These are phyloP conservation scores for Lonicera japonica DNA, from an alignment of 129 eudicot genomes.

Conservation along the genomic window DNA sequence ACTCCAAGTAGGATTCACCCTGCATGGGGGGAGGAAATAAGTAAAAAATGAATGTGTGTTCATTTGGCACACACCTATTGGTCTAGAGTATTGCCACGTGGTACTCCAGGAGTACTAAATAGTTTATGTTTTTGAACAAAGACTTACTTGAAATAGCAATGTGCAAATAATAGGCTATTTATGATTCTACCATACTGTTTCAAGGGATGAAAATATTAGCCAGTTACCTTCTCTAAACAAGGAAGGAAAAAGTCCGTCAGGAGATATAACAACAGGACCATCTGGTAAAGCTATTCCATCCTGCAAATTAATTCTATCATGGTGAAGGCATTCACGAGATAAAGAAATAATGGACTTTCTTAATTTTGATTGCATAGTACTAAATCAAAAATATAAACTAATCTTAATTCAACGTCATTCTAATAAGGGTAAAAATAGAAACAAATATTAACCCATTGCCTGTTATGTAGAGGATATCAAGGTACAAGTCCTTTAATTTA, in stretches of 20 bases:
- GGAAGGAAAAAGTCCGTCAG: conserved; percentile 98
- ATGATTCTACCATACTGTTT: no score
- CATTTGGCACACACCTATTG: no score
- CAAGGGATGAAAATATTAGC: conserved; percentile 1
- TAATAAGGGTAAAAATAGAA: background rate
- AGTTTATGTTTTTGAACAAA: no score
- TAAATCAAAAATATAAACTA: background rate
- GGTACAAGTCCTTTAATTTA: background rate
- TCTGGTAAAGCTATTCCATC: conserved; percentile 94
- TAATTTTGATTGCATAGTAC: background rate
- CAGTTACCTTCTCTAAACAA: conserved; percentile 86
- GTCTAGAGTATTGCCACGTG: no score
- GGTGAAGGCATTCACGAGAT: background rate
- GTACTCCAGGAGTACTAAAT: no score
- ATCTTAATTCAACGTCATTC: no score
- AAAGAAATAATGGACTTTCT: background rate
- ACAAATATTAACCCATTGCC: background rate
- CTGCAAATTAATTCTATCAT: conserved; percentile 32
- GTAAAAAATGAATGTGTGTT: no score
- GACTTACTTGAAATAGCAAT: no score
- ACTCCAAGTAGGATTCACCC: no score
- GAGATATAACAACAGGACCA: conserved; percentile 96
- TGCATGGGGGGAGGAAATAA: no score
- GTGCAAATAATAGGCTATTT: no score
- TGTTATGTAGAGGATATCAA: background rate